phyloP scores from a whole-genome alignment of 169 alveolate species.

The Pseudocohnilembus persalinus region DNA sequence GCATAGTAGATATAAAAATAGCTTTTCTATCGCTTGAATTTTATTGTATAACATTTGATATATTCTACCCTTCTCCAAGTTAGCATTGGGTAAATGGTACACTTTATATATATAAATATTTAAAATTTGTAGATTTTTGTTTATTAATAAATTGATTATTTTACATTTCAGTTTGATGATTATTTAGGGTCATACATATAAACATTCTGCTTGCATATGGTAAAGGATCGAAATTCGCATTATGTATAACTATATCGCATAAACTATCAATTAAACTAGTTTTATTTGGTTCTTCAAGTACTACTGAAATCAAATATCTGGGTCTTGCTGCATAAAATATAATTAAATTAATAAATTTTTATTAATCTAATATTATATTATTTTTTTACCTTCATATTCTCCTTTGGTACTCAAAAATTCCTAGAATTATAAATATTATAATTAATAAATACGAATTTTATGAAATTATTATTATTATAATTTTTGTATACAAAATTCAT shows the following conservation, averaged over 20 bases:
- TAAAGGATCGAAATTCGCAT: slow-evolving; percentile 69
- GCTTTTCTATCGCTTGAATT: slow-evolving; percentile 52
- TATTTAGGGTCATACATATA: slow-evolving; percentile 75
- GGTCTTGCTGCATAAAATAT: too few species aligned
- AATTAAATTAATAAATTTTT: too few species aligned
- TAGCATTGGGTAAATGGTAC: slow-evolving; percentile 71
- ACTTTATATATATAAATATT: slow-evolving; percentile 14
- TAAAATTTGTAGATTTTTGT: neutral
- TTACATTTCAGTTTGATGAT: slow-evolving; percentile 60
- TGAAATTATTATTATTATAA: slow-evolving; percentile 19
- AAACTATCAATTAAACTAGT: slow-evolving; percentile 64
- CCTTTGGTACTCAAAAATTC: slow-evolving; percentile 40
- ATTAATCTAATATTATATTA: too few species aligned
- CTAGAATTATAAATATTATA: neutral
- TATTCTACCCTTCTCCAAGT: slow-evolving; percentile 58
- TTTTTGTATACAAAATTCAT: slow-evolving; percentile 63
- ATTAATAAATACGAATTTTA: neutral
- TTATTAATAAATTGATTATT: neutral
- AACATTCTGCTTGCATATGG: slow-evolving; percentile 68
- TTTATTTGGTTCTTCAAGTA: slow-evolving; percentile 61
- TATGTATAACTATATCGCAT: slow-evolving; percentile 60
- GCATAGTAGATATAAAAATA: slow-evolving; percentile 74
- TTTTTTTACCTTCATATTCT: slow-evolving; percentile 56
- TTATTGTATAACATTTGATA: slow-evolving; percentile 62
- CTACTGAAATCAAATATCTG: slow-evolving; percentile 58